phyloP scores from a whole-genome alignment of 345 rosid species.

The Ceriops tagal region DNA sequence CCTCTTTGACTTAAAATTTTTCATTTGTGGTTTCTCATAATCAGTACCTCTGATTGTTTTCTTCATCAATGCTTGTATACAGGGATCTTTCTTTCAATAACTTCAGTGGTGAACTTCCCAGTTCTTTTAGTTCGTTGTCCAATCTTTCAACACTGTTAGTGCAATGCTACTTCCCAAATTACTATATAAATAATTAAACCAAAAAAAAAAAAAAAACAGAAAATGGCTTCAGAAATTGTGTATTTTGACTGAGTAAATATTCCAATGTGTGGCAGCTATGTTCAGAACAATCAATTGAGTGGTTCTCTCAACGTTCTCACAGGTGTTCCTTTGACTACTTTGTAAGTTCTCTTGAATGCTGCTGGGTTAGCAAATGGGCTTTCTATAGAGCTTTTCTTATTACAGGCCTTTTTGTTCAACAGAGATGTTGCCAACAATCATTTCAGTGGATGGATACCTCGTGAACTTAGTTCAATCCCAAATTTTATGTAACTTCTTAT shows the following conservation, averaged over 20 bases:
- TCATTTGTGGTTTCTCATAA: background rate
- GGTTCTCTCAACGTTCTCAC: slow-evolving; percentile 71
- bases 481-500: slow-evolving; percentile 63
- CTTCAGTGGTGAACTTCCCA: slow-evolving; percentile 86
- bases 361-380: background rate
- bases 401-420: slow-evolving; percentile 21
- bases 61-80: slow-evolving; percentile 15
- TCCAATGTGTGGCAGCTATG: slow-evolving; percentile 50
- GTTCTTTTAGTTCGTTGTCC: slow-evolving; percentile 62
- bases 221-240: background rate
- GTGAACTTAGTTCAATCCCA: slow-evolving; percentile 57
- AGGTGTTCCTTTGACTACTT: slow-evolving; percentile 59
- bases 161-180: slow-evolving; percentile 15
- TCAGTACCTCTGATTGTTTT: background rate
- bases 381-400: slow-evolving; percentile 16
- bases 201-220: background rate
- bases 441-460: slow-evolving; percentile 89
- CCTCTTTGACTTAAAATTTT: background rate
- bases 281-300: slow-evolving; percentile 87
- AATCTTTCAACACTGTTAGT: slow-evolving; percentile 80
- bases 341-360: slow-evolving; percentile 51
- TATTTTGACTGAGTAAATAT: slow-evolving; percentile 12
- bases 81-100: slow-evolving; percentile 97
- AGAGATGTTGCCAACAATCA: slow-evolving; percentile 92
- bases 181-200: background rate